A percentile compares a stretch with the other conserved stretches of the same genome.
Conservation (phyloP, 139 green algal genomes). For the Desmodesmus armatus region DNA sequence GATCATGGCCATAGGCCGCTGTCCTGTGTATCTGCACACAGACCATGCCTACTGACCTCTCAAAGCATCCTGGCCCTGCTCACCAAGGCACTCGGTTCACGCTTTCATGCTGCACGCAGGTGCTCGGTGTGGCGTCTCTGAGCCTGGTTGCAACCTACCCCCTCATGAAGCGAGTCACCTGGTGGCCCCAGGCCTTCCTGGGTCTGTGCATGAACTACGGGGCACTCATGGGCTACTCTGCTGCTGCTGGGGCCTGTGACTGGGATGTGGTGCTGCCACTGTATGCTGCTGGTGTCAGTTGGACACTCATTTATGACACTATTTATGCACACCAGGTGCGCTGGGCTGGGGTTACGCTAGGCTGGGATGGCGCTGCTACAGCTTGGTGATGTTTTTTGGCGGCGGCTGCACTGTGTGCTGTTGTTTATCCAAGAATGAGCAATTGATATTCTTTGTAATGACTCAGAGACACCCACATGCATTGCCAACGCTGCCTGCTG, state of each 20-base stretch:
- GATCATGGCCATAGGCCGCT: too few species aligned
- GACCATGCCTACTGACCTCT: too few species aligned
- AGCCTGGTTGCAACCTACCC: conserved; percentile 94
- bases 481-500: conserved; percentile 9
- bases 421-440: too few species aligned
- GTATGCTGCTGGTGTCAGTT: conserved; percentile 84
- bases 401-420: too few species aligned
- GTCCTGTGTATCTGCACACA: too few species aligned
- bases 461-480: too few species aligned
- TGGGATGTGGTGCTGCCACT: conserved; percentile 86
- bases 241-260: conserved; percentile 79
- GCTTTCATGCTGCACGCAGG: conserved; percentile 41
- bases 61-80: background rate
- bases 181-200: conserved; percentile 93
- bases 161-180: conserved; percentile 95
- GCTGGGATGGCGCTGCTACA: conserved; percentile 44
- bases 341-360: too few species aligned
- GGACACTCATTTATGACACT: conserved; percentile 99
- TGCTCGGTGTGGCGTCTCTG: conserved; percentile 92
- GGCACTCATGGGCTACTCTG: conserved; percentile 92
- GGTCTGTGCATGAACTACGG: conserved; percentile 99
- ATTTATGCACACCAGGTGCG: conserved; percentile 99
- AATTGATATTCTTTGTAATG: too few species aligned
- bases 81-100: background rate
- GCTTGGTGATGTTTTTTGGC: too few species aligned